These are phyloP conservation scores for Fusarium robinianum DNA, from an alignment of 2,329 filamentous ascomycete species.

Conservation along the genomic window DNA sequence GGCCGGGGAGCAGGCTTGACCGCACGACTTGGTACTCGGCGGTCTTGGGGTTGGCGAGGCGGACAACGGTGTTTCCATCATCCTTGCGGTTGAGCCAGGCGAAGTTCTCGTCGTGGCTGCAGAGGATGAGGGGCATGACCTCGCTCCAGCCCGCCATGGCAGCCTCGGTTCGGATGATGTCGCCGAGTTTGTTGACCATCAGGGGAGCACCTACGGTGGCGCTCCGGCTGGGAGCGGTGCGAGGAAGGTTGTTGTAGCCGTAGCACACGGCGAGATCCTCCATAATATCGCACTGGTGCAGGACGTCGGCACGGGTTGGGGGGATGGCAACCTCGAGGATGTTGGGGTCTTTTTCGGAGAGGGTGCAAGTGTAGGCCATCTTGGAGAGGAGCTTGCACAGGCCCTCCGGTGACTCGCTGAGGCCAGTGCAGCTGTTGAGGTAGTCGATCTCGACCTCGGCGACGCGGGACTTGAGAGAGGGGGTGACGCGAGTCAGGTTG, in stretches of 20 bases:
- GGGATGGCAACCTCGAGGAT: constrained; percentile 83
- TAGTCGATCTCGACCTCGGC: constrained; percentile 88
- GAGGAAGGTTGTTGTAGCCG: constrained; percentile 94
- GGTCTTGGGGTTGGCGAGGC: constrained; percentile 90
- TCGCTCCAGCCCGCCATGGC: constrained; percentile 97
- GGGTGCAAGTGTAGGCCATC: constrained; percentile 85
- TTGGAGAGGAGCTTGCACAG: constrained; percentile 81
- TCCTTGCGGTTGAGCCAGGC: constrained; percentile 90
- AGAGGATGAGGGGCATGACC: constrained; percentile 94
- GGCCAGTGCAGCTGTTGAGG: constrained; percentile 89
- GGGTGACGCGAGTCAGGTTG: constrained; percentile 76
- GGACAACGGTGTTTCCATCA: constrained; percentile 80
- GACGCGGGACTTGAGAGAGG: constrained; percentile 75
- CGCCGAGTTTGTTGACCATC: constrained; percentile 89
- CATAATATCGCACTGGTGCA: constrained; percentile 98
- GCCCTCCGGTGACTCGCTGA: constrained; percentile 72
- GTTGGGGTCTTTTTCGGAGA: constrained; percentile 70
- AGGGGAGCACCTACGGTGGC: constrained; percentile 86
- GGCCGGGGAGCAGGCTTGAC: constrained; percentile 81
- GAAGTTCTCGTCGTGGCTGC: constrained; percentile 98
- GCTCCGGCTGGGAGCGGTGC: constrained; percentile 82
- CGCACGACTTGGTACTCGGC: constrained; percentile 92
- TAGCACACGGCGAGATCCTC: constrained; percentile 97
- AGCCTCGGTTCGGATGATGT: constrained; percentile 86
- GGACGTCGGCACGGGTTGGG: constrained; percentile 87